Base-by-base conservation (phyloP, 371 early-diverging fungal species). In the Sanchytrium tribonematis region DNA sequence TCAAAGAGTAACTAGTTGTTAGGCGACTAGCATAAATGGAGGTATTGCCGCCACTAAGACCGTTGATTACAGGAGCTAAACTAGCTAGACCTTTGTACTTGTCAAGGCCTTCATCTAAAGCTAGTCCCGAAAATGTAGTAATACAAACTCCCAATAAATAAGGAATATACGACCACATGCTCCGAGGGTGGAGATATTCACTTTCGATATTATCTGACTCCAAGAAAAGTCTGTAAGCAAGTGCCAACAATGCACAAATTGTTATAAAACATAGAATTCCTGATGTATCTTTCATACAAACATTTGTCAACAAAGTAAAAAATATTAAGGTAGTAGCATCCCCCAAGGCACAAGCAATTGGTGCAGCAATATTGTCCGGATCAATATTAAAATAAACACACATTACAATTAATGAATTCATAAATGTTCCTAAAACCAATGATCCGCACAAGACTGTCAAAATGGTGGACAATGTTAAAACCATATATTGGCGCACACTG, bases 51-150 rank as follows among this genome's bases (percentile, higher is more conserved):
- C 48, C 48, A 48, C 48, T 48, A 12, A 48, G 48, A 0, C 85
- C 87, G 73, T 83, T 85, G 68, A 87, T 73, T 0, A 87, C 86
- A 1, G 88, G 88, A 1, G 84, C 80, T 66, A 86, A 75, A 68
- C 86, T 71, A 1, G 89, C 90, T 68, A 91, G 80, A 1, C 86
- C 88, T n/a, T 83, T 82, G 70, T 78, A 89, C 30, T 77, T 74
- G 66, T 82, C 82, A 1, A 89, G 85, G 71, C 81, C 87, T 5
- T 78, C 75, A 71, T 88, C 89, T 67, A 91, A 75, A 0, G 88
- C 78, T 31, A 89, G 74, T 29, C 91, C 91, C 16, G 87, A 86
- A 30, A 88, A 48, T 22, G 48, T 48, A 48, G 48, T 48, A 12
- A 48, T 48, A 22, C 48, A 48, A 48, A 48, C 22, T 5, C 48